phyloP scores from a whole-genome alignment of 352 stramenopile species.

The Phytophthora tubulina region DNA sequence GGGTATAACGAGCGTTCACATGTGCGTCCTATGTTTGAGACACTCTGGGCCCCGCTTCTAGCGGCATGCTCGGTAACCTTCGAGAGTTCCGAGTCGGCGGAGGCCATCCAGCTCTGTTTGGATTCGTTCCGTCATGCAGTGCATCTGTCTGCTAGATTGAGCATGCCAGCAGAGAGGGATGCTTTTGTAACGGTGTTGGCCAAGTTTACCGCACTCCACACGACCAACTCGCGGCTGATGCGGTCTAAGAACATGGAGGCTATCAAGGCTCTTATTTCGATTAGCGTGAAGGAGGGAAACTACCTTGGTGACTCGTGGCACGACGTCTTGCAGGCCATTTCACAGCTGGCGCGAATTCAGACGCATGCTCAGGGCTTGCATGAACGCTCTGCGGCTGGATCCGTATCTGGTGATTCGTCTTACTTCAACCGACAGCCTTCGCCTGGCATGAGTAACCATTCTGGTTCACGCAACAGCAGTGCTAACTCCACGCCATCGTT shows the following conservation, averaged over 20 bases:
- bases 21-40: constrained; percentile 98
- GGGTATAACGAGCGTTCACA: constrained; percentile 78
- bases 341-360: constrained; percentile 97
- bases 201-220: constrained; percentile 97
- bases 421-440: constrained; percentile 82
- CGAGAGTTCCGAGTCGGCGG: constrained; percentile 93
- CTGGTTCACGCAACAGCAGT: constrained; percentile 43
- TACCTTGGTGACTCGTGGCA: constrained; percentile 97
- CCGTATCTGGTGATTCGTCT: constrained; percentile 56
- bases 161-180: constrained; percentile 94
- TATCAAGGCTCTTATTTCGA: constrained; percentile 96
- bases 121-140: constrained; percentile 97
- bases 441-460: constrained; percentile 35
- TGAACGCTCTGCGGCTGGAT: constrained; percentile 35
- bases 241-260: constrained; percentile 98
- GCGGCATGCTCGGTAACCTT: constrained; percentile 98
- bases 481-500: constrained; percentile 40
- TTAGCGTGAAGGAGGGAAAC: constrained; percentile 97
- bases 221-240: constrained; percentile 93
- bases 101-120: constrained; percentile 94
- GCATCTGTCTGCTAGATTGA: constrained; percentile 84
- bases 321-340: constrained; percentile 97
- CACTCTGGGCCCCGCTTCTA: constrained; percentile 97
- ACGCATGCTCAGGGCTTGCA: constrained; percentile 94
- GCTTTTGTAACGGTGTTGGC: constrained; percentile 97